phyloP scores from a whole-genome alignment of 2,329 filamentous ascomycete genomes.

The Rutstroemia sp. region DNA sequence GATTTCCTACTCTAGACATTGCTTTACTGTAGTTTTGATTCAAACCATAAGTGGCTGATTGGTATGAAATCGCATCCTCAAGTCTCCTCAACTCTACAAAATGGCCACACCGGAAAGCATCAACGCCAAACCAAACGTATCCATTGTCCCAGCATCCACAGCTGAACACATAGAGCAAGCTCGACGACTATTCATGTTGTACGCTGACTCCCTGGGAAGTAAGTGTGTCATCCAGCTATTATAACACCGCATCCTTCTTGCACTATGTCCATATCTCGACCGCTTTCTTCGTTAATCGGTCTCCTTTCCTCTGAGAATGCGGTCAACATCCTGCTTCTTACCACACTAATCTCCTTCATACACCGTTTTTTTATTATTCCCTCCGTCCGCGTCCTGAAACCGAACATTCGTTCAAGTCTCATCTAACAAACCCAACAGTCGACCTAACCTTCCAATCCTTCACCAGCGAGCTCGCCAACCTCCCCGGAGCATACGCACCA shows the following conservation, averaged over 20 bases:
- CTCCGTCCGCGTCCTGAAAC: too few relatives aligned
- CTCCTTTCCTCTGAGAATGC: too few relatives aligned
- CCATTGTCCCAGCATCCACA: conserved; percentile 33
- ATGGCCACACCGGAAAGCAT: background rate
- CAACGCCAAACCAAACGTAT: background rate
- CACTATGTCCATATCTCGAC: background rate
- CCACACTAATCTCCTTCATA: too few relatives aligned
- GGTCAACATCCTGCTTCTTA: too few relatives aligned
- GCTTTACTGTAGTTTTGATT: too few relatives aligned
- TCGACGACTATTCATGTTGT: conserved; percentile 35
- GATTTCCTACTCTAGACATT: too few relatives aligned
- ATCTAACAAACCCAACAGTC: conserved; percentile 27
- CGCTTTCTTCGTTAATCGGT: background rate
- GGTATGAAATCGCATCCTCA: too few relatives aligned
- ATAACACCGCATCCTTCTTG: background rate
- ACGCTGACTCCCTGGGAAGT: conserved; percentile 34
- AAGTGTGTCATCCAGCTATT: background rate
- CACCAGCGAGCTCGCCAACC: conserved; percentile 39
- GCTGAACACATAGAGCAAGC: conserved; percentile 36
- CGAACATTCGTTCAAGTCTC: background rate
- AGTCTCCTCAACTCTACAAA: background rate
- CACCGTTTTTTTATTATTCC: too few relatives aligned
- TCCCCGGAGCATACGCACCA: conserved; percentile 47
- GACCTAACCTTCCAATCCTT: conserved; percentile 53
- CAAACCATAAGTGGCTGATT: too few relatives aligned